Percentiles rank a stretch among this genome's conserved stretches.
These are phyloP conservation scores for Crithidia thermophila DNA, from an alignment of 208 protist species.

Conservation along the genomic window DNA sequence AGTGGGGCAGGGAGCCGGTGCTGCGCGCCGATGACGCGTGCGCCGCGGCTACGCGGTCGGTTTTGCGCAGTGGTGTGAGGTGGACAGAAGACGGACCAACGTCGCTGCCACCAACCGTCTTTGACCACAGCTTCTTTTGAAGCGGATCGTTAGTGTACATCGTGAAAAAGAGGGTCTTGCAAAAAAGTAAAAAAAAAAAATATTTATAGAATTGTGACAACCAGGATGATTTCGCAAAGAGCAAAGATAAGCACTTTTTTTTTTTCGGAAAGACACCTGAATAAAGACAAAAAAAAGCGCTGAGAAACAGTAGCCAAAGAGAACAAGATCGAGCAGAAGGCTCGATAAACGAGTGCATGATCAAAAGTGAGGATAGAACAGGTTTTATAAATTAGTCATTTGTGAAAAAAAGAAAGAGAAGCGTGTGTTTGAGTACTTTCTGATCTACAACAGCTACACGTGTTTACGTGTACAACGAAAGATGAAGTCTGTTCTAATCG, in stretches of 20 bases:
- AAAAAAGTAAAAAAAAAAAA: not conserved
- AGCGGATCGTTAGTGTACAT: constrained; percentile 23
- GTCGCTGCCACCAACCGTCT: not conserved
- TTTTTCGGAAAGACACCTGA: not conserved
- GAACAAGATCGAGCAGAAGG: no score
- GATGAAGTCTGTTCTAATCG: no score
- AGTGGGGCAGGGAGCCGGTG: not conserved
- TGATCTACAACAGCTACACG: no score
- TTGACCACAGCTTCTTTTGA: constrained; percentile 5
- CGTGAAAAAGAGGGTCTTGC: not conserved
- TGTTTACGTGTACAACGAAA: no score
- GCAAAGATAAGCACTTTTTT: not conserved
- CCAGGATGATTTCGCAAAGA: no score
- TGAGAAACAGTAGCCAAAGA: not conserved
- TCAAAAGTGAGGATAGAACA: no score
- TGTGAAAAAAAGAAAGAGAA: no score
- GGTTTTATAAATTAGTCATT: no score
- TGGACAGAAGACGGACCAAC: not conserved
- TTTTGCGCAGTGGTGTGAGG: constrained; percentile 8
- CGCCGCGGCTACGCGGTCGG: not conserved
- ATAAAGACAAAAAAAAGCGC: not conserved
- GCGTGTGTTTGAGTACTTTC: no score
- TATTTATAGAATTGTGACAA: no score
- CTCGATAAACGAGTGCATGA: no score
- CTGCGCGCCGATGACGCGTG: not conserved